Evolutionary conservation across 345 rosid species (phyloP).

Genomic region (Punica granatum): DNA sequence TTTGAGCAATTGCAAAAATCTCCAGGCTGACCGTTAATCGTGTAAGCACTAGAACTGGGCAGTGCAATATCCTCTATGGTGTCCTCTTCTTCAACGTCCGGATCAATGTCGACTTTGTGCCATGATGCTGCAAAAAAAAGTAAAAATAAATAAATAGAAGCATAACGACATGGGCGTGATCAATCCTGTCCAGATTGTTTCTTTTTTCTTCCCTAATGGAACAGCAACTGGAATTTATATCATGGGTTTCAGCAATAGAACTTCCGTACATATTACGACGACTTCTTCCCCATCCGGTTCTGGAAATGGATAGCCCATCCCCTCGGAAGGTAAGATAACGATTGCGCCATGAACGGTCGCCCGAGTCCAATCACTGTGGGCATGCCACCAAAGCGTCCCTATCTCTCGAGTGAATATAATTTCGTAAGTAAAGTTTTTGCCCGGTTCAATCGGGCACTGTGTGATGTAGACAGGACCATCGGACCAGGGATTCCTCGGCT

Average conservation of each 20-base stretch:
- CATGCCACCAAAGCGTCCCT: slow-evolving; percentile 29
- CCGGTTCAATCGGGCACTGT: slow-evolving; percentile 25
- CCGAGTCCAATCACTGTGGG: slow-evolving; percentile 25
- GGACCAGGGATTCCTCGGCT: slow-evolving; percentile 33
- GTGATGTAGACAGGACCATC: slow-evolving; percentile 40
- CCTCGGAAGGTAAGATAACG: slow-evolving; percentile 16
- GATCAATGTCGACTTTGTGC: slow-evolving; percentile 9
- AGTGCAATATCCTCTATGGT: neutral
- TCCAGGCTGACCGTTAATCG: slow-evolving; percentile 21
- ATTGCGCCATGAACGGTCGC: slow-evolving; percentile 30
- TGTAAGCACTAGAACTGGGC: slow-evolving; percentile 13
- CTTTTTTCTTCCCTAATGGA: neutral
- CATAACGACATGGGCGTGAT: neutral
- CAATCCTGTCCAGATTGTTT: no score
- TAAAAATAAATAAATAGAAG: no score
- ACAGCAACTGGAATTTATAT: neutral
- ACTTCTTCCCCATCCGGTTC: slow-evolving; percentile 20
- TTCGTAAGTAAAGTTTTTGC: slow-evolving; percentile 15
- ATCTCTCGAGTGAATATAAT: slow-evolving; percentile 21
- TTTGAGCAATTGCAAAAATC: slow-evolving; percentile 16
- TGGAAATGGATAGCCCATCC: slow-evolving; percentile 22
- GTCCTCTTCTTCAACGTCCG: neutral
- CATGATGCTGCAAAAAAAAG: slow-evolving; percentile 12
- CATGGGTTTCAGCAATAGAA: neutral
- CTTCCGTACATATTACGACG: slow-evolving; percentile 21